Conservation (phyloP, 129 eudicot genomes). For the Escallonia herrerae region DNA sequence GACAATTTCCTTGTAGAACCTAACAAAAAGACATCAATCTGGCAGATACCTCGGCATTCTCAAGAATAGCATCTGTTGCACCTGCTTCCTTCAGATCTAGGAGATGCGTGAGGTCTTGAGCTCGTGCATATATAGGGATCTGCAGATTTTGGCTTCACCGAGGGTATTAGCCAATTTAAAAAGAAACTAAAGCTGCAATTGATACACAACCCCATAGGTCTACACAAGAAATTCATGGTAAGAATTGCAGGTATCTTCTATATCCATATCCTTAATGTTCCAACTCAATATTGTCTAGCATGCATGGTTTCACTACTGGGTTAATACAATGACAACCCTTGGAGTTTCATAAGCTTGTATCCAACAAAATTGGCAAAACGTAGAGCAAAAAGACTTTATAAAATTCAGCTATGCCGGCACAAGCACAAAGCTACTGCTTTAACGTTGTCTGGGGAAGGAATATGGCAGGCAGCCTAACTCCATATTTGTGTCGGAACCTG, state of each 20-base stretch:
- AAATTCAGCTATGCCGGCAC: no score
- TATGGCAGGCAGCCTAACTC: no score
- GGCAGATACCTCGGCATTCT: constrained; percentile 73
- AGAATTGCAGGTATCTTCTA: not conserved
- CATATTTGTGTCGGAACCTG: no score
- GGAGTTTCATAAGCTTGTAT: not conserved
- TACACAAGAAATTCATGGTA: not conserved
- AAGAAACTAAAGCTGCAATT: not conserved
- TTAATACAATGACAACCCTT: not conserved
- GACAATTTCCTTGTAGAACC: not conserved
- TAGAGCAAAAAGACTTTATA: not conserved
- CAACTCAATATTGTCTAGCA: not conserved
- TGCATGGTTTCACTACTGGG: not conserved
- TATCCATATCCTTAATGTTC: constrained; percentile 7
- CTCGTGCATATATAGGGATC: constrained; percentile 89
- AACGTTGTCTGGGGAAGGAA: no score
- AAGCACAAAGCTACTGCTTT: no score
- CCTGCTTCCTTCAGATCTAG: constrained; percentile 87
- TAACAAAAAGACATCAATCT: not conserved
- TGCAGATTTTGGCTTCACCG: constrained; percentile 18
- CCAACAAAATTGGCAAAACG: not conserved
- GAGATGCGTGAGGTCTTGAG: constrained; percentile 79
- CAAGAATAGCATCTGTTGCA: constrained; percentile 95
- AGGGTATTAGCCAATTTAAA: not conserved
- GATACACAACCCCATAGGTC: not conserved